Conservation (phyloP, 495 filamentous ascomycete species). For the Neurospora sp. region DNA sequence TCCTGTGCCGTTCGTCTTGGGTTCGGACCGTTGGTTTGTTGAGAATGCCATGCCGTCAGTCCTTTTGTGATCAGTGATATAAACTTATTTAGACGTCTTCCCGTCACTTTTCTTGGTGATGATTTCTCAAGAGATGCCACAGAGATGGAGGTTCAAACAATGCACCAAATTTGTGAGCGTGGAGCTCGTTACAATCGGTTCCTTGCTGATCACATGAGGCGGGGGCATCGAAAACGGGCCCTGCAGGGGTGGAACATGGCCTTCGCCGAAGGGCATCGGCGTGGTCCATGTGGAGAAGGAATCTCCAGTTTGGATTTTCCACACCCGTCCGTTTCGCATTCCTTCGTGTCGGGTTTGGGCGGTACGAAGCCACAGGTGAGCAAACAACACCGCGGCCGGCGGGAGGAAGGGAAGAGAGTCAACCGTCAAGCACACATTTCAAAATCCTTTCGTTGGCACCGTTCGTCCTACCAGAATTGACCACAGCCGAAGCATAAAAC, state of each 20-base stretch:
- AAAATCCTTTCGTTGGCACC: neutral
- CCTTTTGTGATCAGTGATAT: neutral
- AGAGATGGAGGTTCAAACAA: neutral
- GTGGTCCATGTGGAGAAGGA: neutral
- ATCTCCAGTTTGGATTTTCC: neutral
- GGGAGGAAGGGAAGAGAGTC: neutral
- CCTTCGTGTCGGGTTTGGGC: neutral
- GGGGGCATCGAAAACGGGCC: neutral
- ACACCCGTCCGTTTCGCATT: neutral
- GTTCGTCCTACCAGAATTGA: neutral
- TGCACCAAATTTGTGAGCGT: neutral
- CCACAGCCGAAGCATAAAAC: neutral
- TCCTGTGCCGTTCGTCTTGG: neutral
- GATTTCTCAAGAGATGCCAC: neutral
- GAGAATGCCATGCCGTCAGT: neutral
- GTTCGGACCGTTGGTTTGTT: neutral
- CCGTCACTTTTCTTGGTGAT: neutral
- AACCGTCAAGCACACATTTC: neutral
- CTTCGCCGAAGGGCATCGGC: neutral
- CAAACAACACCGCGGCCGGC: neutral
- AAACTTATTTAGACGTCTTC: neutral
- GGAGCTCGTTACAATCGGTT: neutral
- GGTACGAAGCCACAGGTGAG: neutral
- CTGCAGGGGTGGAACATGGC: neutral
- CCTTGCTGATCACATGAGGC: neutral